A percentile compares a stretch with the other conserved stretches of the same genome.
Evolutionary conservation across 306 rosid genomes (phyloP).

Genomic region (Prosopis cineraria): DNA sequence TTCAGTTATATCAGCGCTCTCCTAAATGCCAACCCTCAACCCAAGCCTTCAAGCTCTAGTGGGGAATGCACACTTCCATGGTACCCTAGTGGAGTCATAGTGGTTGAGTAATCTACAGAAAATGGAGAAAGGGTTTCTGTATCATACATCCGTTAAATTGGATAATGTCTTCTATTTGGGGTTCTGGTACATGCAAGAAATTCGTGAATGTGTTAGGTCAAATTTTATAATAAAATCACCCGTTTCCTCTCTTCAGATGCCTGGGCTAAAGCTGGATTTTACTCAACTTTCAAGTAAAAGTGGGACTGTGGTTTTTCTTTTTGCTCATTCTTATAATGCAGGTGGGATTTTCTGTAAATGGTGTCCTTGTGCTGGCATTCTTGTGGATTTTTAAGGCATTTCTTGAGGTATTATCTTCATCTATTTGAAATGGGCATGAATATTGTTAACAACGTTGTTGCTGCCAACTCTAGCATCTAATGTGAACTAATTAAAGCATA

Average conservation of each 20-base stretch:
- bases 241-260: neutral
- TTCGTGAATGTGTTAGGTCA: neutral
- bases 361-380: slow-evolving; percentile 63
- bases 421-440: neutral
- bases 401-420: slow-evolving; percentile 59
- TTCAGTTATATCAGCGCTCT: neutral
- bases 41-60: neutral
- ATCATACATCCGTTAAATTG: neutral
- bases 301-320: neutral
- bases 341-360: slow-evolving; percentile 79
- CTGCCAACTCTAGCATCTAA: slow-evolving; percentile 1
- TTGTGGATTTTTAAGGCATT: slow-evolving; percentile 78
- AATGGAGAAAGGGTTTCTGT: neutral
- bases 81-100: neutral
- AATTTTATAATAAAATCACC: neutral
- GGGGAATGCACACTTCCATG: neutral
- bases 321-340: slow-evolving; percentile 5
- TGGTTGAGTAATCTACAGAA: neutral
- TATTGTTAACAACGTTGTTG: neutral
- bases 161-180: neutral
- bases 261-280: neutral
- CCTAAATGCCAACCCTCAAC: neutral
- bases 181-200: neutral
- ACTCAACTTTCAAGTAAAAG: neutral
- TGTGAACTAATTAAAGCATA: neutral